Evolutionary conservation across 768 basidiomycete species (phyloP).

Genomic region (Trametes villosa): DNA sequence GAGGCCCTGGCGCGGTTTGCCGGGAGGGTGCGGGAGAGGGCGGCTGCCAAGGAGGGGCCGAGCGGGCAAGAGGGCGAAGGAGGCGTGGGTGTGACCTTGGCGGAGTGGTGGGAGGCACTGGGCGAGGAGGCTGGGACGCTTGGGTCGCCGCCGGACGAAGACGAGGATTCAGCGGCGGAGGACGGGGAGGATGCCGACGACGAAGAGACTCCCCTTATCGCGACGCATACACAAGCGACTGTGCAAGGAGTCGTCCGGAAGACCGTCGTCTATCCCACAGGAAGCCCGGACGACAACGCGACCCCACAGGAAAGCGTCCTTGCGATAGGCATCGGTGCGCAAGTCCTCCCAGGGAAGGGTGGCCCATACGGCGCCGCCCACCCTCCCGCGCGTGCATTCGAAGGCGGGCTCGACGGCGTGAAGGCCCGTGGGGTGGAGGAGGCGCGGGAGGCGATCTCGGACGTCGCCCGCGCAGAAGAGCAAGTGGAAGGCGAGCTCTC

Average conservation of each 20-base stretch:
- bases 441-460: constrained; percentile 13
- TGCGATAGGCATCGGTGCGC: constrained; percentile 33
- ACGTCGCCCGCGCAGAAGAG: constrained; percentile 14
- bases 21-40: constrained; percentile 10
- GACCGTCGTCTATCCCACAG: constrained; percentile 22
- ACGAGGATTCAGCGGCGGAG: not conserved
- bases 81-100: constrained; percentile 9
- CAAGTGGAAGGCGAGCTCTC: constrained; percentile 3
- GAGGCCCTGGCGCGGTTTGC: constrained; percentile 15
- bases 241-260: constrained; percentile 29
- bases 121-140: not conserved
- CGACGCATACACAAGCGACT: constrained; percentile 26
- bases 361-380: constrained; percentile 20
- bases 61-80: not conserved
- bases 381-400: not conserved
- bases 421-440: constrained; percentile 21
- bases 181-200: not conserved
- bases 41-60: constrained; percentile 2
- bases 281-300: not conserved
- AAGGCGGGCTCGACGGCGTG: constrained; percentile 12
- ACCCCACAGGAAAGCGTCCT: constrained; percentile 25
- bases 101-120: constrained; percentile 5
- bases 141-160: not conserved
- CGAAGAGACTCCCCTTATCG: constrained; percentile 5
- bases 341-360: constrained; percentile 33